These are phyloP conservation scores for Phytophthora kernoviae DNA, from an alignment of 352 stramenopile species.

Conservation along the genomic window DNA sequence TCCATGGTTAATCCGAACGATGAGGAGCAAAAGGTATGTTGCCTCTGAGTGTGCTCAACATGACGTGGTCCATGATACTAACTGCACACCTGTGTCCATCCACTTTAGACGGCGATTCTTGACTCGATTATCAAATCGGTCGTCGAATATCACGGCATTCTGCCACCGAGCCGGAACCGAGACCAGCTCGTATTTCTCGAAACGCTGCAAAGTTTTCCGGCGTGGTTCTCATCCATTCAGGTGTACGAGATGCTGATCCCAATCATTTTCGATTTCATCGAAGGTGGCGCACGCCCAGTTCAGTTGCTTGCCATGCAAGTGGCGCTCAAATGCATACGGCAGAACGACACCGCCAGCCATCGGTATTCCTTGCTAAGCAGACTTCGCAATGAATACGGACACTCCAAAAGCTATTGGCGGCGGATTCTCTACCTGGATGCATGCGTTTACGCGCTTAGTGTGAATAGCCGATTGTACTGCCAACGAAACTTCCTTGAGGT, in stretches of 20 bases:
- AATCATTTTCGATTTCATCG: slow-evolving; percentile 79
- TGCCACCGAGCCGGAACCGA: slow-evolving; percentile 67
- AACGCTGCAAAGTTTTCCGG: slow-evolving; percentile 59
- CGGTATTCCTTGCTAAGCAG: slow-evolving; percentile 73
- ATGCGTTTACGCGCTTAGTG: slow-evolving; percentile 55
- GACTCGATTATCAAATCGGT: slow-evolving; percentile 69
- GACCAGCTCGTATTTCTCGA: slow-evolving; percentile 75
- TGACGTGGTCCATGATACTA: not conserved
- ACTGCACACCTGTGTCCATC: not conserved
- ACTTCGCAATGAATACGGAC: slow-evolving; percentile 72
- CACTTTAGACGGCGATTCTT: slow-evolving; percentile 43
- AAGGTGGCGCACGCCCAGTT: slow-evolving; percentile 75
- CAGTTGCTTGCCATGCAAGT: slow-evolving; percentile 69
- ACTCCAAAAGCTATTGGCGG: slow-evolving; percentile 78
- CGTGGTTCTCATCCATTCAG: slow-evolving; percentile 60
- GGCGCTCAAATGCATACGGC: slow-evolving; percentile 70
- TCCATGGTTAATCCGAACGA: slow-evolving; percentile 56
- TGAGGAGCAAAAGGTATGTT: slow-evolving; percentile 71
- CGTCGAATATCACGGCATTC: slow-evolving; percentile 74
- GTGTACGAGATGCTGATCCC: slow-evolving; percentile 79
- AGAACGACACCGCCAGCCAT: slow-evolving; percentile 70
- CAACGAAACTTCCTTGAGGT: slow-evolving; percentile 78
- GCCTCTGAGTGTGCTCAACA: not conserved
- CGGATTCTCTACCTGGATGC: slow-evolving; percentile 78
- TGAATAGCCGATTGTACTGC: slow-evolving; percentile 81